Base-by-base conservation (phyloP, 805 yeast species). In the Ogataea naganishii region DNA sequence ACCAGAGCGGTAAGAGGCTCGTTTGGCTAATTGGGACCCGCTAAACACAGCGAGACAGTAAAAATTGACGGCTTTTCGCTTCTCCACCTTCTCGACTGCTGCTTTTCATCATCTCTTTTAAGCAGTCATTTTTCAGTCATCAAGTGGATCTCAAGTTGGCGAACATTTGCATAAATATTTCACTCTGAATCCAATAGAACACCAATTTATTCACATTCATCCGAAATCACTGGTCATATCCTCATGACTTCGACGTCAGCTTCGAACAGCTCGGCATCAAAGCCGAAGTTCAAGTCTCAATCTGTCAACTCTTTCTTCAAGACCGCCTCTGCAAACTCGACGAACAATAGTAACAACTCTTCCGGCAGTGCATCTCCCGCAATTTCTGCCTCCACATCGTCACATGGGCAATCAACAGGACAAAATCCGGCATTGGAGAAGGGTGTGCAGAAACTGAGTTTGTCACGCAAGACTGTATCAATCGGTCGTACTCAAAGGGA, bases 281-380 rank as follows among this genome's bases (percentile, higher is more conserved):
- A 31, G 24, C 42, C 43, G 20, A 46, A 40, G 27, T 41, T 47
- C 40, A 46, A 45, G 30, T 44, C 54, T 11, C 52, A 47, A 28
- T 46, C 53, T 11, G 51, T 42, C 15, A 47, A 46, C 24, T 39
- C 31, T 25, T 35, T 49, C 3, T 50, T 50, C 43, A 44, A 42
- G 23, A 20, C 6, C 10, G 33, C 39, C 4, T 37, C 41, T 11
- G 32, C 23, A 32, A 21, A 33, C 36, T 28, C 38, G 30, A 25
- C 37, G 33, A 20, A 26, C 30, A 15, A 19, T 31, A 18, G 23
- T 24, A 18, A 21, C 23, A 7, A 7, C 22, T 6, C 28, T 11
- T 10, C 14, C 15, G 16, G 24, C 31, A 16, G 13, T 27, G 16
- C 25, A 11, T 6, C 14, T 20, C n/a, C 27, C 11, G 16, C 27